Percentiles rank a stretch among this genome's conserved stretches.
Evolutionary conservation across 2,329 filamentous ascomycete genomes (phyloP).

Genomic region (Chrysoporthe austroafricana): DNA sequence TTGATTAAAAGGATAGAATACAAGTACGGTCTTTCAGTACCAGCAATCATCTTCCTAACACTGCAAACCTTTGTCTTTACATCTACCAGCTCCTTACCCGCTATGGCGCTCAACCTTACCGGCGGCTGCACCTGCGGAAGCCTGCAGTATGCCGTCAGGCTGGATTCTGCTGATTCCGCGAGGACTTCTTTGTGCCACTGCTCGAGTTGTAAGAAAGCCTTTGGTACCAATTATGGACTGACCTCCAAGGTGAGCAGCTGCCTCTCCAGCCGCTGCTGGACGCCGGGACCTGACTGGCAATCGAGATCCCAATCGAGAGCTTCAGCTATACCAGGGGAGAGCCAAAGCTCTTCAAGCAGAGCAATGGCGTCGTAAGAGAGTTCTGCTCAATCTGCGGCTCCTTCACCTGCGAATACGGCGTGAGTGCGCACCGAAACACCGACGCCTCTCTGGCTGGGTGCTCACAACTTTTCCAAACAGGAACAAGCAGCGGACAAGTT

Average conservation of each 20-base stretch:
- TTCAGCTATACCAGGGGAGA: slow-evolving; percentile 36
- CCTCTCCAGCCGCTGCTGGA: no score
- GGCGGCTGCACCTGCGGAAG: slow-evolving; percentile 35
- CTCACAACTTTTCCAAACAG: slow-evolving; percentile 27
- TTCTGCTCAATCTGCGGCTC: slow-evolving; percentile 39
- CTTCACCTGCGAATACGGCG: slow-evolving; percentile 41
- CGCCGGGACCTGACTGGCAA: slow-evolving; percentile 24
- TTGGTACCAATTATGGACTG: slow-evolving; percentile 41
- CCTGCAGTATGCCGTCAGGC: slow-evolving; percentile 34
- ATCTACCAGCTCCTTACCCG: not conserved
- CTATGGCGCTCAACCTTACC: slow-evolving; percentile 26
- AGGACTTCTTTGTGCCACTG: slow-evolving; percentile 41
- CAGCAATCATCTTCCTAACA: not conserved
- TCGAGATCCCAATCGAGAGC: slow-evolving; percentile 33
- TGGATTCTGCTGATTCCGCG: slow-evolving; percentile 35
- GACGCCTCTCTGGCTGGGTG: not conserved
- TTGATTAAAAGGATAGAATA: not conserved
- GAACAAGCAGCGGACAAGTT: slow-evolving; percentile 49
- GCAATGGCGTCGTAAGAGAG: slow-evolving; percentile 40
- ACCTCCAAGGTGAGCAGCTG: slow-evolving; percentile 34
- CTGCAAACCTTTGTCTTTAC: not conserved
- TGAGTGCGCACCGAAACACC: slow-evolving; percentile 21
- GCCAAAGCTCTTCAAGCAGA: slow-evolving; percentile 37
- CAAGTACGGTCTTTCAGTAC: not conserved
- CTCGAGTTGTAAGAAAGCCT: slow-evolving; percentile 39